phyloP scores from a whole-genome alignment of 2,329 filamentous ascomycete genomes.

The Cladosporium halotolerans region DNA sequence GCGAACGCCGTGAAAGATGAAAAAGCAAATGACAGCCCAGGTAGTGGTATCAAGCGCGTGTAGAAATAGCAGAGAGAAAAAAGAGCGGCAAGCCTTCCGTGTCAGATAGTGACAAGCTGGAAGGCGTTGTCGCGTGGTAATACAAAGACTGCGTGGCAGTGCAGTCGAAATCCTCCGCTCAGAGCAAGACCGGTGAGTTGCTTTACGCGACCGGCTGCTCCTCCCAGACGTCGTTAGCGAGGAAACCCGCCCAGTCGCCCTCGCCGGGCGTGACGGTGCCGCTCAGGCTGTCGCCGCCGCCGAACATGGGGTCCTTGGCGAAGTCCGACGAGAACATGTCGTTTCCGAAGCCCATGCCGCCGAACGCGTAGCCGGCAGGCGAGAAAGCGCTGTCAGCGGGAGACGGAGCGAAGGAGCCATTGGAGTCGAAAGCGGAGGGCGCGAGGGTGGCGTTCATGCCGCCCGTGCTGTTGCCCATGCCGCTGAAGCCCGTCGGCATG shows the following conservation, averaged over 20 bases:
- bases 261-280: constrained; percentile 20
- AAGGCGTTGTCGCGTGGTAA: too few species aligned
- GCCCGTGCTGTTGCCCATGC: constrained; percentile 1
- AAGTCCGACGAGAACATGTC: constrained; percentile 15
- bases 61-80: too few species aligned
- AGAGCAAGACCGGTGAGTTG: too few species aligned
- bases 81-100: too few species aligned
- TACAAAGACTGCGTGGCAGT: neutral
- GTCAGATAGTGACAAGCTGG: too few species aligned
- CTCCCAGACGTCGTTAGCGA: constrained; percentile 10
- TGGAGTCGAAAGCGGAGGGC: constrained; percentile 31
- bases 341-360: constrained; percentile 19
- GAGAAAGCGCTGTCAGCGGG: constrained; percentile 20
- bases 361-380: constrained; percentile 13
- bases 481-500: neutral
- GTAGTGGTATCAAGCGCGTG: too few species aligned
- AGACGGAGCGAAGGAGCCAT: constrained; percentile 14
- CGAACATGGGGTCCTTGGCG: constrained; percentile 14
- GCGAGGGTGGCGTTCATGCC: constrained; percentile 37
- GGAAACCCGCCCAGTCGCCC: constrained; percentile 9
- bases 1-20: too few species aligned
- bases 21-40: too few species aligned
- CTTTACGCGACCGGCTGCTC: constrained; percentile 8
- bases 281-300: constrained; percentile 17
- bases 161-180: neutral